phyloP scores from a whole-genome alignment of 805 yeast species.

The Middelhovenomyces tepae region DNA sequence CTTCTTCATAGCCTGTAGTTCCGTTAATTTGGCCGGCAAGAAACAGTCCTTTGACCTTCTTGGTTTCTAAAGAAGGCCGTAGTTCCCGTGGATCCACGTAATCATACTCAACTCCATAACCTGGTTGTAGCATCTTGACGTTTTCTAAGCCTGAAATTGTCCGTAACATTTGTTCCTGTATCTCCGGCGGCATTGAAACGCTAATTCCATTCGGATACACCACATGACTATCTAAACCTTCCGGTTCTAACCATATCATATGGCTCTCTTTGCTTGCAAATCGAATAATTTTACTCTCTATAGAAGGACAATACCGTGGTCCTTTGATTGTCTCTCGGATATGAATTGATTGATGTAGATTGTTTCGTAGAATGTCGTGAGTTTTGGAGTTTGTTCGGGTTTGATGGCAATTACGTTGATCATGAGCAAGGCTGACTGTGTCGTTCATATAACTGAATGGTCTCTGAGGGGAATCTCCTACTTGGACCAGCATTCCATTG shows the following conservation, averaged over 20 bases:
- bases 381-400: constrained; percentile 71
- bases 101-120: constrained; percentile 98
- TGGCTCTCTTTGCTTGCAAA: constrained; percentile 72
- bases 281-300: constrained; percentile 78
- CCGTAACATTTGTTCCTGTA: constrained; percentile 64
- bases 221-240: constrained; percentile 78
- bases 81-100: constrained; percentile 91
- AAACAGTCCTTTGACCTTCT: constrained; percentile 63
- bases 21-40: constrained; percentile 98
- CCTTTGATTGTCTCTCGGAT: constrained; percentile 92
- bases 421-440: constrained; percentile 45
- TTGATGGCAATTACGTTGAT: constrained; percentile 62
- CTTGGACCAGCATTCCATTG: constrained; percentile 51
- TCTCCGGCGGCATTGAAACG: constrained; percentile 91
- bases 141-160: constrained; percentile 84
- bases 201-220: constrained; percentile 96
- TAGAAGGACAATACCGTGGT: constrained; percentile 95
- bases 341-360: constrained; percentile 78
- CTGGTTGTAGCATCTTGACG: constrained; percentile 86
- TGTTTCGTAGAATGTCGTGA: constrained; percentile 58
- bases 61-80: constrained; percentile 69
- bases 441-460: constrained; percentile 87
- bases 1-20: constrained; percentile 98
- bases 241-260: constrained; percentile 93
- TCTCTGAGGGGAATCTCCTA: constrained; percentile 74